Conservation (phyloP, 768 basidiomycete genomes). For the Kwoniella dendrophila region DNA sequence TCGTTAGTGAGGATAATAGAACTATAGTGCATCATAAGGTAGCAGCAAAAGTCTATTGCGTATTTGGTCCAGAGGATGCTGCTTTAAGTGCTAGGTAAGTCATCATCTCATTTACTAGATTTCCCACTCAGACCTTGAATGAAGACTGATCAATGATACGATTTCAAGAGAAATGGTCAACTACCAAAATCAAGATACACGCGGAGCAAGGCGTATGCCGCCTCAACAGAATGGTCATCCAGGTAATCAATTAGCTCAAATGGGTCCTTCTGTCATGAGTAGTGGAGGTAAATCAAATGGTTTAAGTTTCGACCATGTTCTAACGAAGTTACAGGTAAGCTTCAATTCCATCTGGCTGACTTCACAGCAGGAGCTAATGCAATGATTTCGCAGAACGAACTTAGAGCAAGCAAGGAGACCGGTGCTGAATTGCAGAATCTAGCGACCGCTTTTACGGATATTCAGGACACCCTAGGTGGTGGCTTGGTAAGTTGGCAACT, state of each 20-base stretch:
- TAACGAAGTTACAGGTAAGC: slow-evolving; percentile 72
- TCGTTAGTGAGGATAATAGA: slow-evolving; percentile 96
- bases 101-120: background rate
- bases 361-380: background rate
- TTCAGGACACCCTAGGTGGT: slow-evolving; percentile 87
- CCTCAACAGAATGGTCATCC: slow-evolving; percentile 15
- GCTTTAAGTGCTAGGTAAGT: slow-evolving; percentile 47
- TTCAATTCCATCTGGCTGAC: background rate
- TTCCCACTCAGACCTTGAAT: background rate
- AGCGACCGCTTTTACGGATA: slow-evolving; percentile 79
- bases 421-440: slow-evolving; percentile 79
- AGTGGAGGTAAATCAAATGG: slow-evolving; percentile 68
- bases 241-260: slow-evolving; percentile 18
- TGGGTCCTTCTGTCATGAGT: slow-evolving; percentile 43
- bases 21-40: slow-evolving; percentile 99
- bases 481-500: slow-evolving; percentile 68
- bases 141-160: background rate
- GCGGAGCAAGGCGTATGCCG: slow-evolving; percentile 21
- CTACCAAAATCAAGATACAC: slow-evolving; percentile 46
- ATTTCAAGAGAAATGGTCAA: slow-evolving; percentile 48
- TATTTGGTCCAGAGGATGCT: slow-evolving; percentile 82
- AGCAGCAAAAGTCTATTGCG: slow-evolving; percentile 86
- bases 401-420: slow-evolving; percentile 94
- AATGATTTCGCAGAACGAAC: slow-evolving; percentile 63
- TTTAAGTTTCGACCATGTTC: slow-evolving; percentile 86